Conservation (phyloP, 257 asterid genomes). For the Apocynum venetum region DNA sequence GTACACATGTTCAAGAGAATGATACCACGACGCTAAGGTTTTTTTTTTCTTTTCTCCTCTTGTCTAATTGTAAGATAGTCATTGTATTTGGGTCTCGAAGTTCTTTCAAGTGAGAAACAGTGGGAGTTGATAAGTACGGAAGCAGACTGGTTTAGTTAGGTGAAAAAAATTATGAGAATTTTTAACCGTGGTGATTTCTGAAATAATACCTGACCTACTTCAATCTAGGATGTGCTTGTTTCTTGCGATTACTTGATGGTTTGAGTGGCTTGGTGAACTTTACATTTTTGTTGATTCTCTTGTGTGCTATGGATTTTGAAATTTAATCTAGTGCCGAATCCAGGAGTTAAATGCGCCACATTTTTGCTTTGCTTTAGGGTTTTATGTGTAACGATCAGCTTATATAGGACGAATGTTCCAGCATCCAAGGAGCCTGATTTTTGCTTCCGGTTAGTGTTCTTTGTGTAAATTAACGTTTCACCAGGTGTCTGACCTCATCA, state of each 20-base stretch:
- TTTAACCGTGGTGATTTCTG: background rate
- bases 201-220: slow-evolving; percentile 7
- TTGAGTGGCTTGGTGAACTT: background rate
- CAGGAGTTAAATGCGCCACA: background rate
- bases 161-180: background rate
- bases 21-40: background rate
- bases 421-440: too few species aligned
- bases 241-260: background rate
- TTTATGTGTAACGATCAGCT: too few species aligned
- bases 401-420: too few species aligned
- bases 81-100: background rate
- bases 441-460: too few species aligned
- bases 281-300: background rate
- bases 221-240: background rate
- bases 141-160: slow-evolving; percentile 6
- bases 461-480: too few species aligned
- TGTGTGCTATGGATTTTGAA: background rate
- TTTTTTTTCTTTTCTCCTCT: too few species aligned
- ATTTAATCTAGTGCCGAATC: background rate
- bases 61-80: background rate
- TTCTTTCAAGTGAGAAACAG: background rate
- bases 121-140: slow-evolving; percentile 8
- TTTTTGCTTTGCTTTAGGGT: background rate
- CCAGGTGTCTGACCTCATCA: too few species aligned
- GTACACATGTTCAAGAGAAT: background rate